Evolutionary conservation across 2,329 filamentous ascomycete genomes (phyloP).

Genomic region (Fonsecaea monophora): DNA sequence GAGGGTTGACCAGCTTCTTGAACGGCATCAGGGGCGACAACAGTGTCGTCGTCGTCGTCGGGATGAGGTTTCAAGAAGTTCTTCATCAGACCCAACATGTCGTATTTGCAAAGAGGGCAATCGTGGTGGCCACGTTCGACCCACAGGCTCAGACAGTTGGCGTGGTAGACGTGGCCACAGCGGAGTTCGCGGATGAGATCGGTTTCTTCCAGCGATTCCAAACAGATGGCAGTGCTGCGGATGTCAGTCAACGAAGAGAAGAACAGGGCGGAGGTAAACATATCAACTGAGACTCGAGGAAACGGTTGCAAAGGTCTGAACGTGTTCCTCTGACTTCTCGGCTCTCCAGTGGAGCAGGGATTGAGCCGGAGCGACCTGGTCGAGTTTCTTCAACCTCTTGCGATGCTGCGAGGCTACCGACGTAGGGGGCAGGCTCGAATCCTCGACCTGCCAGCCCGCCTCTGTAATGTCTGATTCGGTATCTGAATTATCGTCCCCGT

Average conservation of each 20-base stretch:
- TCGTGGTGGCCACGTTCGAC: constrained; percentile 36
- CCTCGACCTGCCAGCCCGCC: constrained; percentile 29
- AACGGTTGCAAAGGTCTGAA: constrained; percentile 32
- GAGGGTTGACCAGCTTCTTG: constrained; percentile 6
- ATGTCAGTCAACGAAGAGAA: constrained; percentile 20
- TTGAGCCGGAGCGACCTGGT: constrained; percentile 32
- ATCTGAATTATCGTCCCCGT: constrained; percentile 26
- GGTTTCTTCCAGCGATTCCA: constrained; percentile 33
- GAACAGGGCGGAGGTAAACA: not conserved
- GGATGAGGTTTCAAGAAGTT: constrained; percentile 9
- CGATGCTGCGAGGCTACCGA: constrained; percentile 27
- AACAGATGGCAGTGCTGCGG: constrained; percentile 32
- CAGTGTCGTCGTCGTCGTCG: not conserved
- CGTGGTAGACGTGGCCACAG: constrained; percentile 34
- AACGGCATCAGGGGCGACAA: not conserved
- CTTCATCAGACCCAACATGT: constrained; percentile 31
- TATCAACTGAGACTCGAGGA: constrained; percentile 32
- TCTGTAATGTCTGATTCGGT: constrained; percentile 25
- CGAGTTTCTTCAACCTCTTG: constrained; percentile 32
- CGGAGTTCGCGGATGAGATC: constrained; percentile 33
- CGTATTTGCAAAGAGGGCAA: constrained; percentile 35
- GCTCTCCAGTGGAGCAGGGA: constrained; percentile 31
- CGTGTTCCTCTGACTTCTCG: constrained; percentile 28
- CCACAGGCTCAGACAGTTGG: constrained; percentile 33
- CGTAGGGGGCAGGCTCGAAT: constrained; percentile 12